phyloP scores from a whole-genome alignment of 202 grass and related monocot species.

The Schoenoplectus tabernaemontani region DNA sequence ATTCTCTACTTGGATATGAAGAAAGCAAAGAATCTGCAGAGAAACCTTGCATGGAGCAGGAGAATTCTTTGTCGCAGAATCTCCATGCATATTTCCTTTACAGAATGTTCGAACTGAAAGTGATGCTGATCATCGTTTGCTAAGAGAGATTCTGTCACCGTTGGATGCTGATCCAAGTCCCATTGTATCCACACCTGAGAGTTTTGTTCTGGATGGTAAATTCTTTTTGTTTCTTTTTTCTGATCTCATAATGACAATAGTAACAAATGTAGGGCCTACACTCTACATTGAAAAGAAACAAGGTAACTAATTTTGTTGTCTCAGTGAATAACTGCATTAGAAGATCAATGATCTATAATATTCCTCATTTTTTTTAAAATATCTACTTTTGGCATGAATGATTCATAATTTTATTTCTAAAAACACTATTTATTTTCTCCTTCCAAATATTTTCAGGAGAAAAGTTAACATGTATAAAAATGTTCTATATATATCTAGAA shows the following conservation, averaged over 20 bases:
- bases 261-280: neutral
- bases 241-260: neutral
- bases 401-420: too few relatives aligned
- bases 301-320: neutral
- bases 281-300: neutral
- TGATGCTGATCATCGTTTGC: neutral
- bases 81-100: constrained; percentile 22
- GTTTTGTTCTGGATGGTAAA: constrained; percentile 29
- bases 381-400: too few relatives aligned
- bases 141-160: neutral
- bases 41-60: constrained; percentile 36
- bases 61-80: constrained; percentile 33
- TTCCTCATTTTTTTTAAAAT: neutral
- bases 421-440: neutral
- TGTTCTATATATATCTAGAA: neutral
- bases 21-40: constrained; percentile 44
- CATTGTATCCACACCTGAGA: constrained; percentile 3
- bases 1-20: constrained; percentile 37
- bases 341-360: neutral
- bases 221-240: neutral
- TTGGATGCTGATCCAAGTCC: neutral
- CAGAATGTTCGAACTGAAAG: constrained; percentile 8
- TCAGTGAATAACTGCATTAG: neutral
- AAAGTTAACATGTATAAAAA: neutral
- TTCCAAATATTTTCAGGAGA: neutral